These are phyloP conservation scores for Chlorella sp. DNA, from an alignment of 139 green algal genomes.

Conservation along the genomic window DNA sequence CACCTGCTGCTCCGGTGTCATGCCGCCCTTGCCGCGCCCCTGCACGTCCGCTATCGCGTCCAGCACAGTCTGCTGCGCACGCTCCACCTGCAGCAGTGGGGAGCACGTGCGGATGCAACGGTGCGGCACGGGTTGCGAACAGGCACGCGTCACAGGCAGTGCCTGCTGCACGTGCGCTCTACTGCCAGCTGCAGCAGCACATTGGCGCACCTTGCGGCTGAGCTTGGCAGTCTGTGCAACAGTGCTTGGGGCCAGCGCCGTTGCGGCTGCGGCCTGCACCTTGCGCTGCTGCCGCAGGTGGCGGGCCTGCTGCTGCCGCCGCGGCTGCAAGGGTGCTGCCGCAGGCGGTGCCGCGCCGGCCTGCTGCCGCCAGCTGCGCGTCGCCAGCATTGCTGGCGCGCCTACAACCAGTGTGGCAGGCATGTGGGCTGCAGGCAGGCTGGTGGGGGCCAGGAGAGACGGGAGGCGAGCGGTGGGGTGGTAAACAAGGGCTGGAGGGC, in stretches of 20 bases:
- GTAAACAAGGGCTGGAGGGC: too few species aligned
- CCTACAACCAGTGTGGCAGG: too few species aligned
- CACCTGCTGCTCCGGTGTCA: conserved; percentile 54
- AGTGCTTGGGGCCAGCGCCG: background rate
- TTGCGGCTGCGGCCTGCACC: background rate
- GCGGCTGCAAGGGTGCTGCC: background rate
- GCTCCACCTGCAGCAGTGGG: conserved; percentile 21
- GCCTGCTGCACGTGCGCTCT: background rate
- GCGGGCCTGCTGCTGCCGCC: background rate
- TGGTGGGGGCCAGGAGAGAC: too few species aligned
- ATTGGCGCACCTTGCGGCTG: background rate
- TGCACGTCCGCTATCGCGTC: conserved; percentile 45
- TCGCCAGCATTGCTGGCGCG: too few species aligned
- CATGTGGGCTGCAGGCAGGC: too few species aligned
- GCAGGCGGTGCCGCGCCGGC: too few species aligned
- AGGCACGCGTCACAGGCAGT: too few species aligned
- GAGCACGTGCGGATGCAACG: too few species aligned
- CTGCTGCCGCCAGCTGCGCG: too few species aligned
- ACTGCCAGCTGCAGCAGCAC: too few species aligned
- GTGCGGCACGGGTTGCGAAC: too few species aligned
- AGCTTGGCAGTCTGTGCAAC: background rate
- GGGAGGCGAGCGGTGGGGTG: too few species aligned
- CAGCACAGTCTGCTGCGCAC: conserved; percentile 47
- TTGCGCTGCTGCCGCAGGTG: background rate
- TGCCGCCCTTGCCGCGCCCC: conserved; percentile 72